phyloP scores from a whole-genome alignment of 805 yeast genomes.

The Candida caryicola region DNA sequence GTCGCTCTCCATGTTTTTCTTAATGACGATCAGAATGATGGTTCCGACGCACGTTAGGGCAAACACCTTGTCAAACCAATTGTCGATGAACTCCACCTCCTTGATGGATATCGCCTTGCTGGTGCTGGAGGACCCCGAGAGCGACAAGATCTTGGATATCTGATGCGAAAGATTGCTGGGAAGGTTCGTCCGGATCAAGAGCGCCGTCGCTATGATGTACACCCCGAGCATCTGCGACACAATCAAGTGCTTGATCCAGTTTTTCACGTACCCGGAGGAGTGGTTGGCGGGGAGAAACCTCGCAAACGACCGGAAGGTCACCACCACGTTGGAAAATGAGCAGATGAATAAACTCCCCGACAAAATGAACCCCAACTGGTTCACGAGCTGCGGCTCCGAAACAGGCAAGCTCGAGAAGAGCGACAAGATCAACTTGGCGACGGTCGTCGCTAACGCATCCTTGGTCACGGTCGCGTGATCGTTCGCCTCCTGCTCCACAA shows the following conservation, averaged over 20 bases:
- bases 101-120: constrained; percentile 20
- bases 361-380: constrained; percentile 48
- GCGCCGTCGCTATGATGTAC: constrained; percentile 50
- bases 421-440: constrained; percentile 39
- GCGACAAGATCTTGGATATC: constrained; percentile 36
- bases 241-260: constrained; percentile 37
- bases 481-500: constrained; percentile 1
- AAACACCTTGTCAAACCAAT: constrained; percentile 53
- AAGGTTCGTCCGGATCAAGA: constrained; percentile 47
- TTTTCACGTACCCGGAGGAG: constrained; percentile 15
- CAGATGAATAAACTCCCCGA: constrained; percentile 60
- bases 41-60: constrained; percentile 42
- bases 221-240: constrained; percentile 48
- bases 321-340: constrained; percentile 61
- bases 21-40: constrained; percentile 20
- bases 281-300: constrained; percentile 18
- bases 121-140: constrained; percentile 28
- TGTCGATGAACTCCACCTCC: constrained; percentile 47
- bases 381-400: constrained; percentile 40
- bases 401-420: constrained; percentile 22
- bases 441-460: constrained; percentile 50
- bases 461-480: constrained; percentile 13
- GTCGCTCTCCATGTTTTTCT: constrained; percentile 19
- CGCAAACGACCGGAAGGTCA: constrained; percentile 55
- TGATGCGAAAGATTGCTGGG: constrained; percentile 44